These are phyloP conservation scores for Sclerotinia trifoliorum DNA, from an alignment of 2,329 filamentous ascomycete species.

Conservation along the genomic window DNA sequence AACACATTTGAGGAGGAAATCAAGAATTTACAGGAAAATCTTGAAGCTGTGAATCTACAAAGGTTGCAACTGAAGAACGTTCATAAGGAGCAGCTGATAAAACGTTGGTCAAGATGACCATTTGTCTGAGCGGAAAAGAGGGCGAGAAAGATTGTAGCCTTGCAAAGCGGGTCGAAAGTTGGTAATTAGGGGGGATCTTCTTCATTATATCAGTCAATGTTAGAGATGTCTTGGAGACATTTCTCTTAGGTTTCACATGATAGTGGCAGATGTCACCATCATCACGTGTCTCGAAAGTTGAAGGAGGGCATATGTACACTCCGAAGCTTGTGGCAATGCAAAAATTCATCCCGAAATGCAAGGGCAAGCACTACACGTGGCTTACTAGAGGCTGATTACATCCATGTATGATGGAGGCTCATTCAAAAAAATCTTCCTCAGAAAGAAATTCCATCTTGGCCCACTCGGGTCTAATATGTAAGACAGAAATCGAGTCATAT, in stretches of 20 bases:
- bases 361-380: conserved; percentile 19
- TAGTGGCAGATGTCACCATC: conserved; percentile 22
- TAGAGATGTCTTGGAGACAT: conserved; percentile 7
- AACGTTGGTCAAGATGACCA: conserved; percentile 43
- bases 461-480: conserved; percentile 2
- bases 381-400: conserved; percentile 14
- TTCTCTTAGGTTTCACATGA: conserved; percentile 19
- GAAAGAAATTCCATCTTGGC: conserved; percentile 1
- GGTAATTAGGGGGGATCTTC: neutral
- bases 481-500: conserved; percentile 13
- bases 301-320: neutral
- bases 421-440: neutral
- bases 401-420: conserved; percentile 13
- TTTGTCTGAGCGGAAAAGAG: conserved; percentile 14
- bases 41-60: conserved; percentile 42
- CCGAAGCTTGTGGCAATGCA: conserved; percentile 17
- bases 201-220: conserved; percentile 19
- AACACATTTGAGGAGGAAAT: conserved; percentile 41
- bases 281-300: conserved; percentile 14
- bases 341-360: conserved; percentile 19
- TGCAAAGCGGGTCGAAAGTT: neutral
- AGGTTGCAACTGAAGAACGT: conserved; percentile 44
- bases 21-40: conserved; percentile 40
- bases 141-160: neutral
- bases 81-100: conserved; percentile 51